A percentile compares a stretch with the other conserved stretches of the same genome.
Evolutionary conservation across 768 basidiomycete species (phyloP).

Genomic region (Inosperma sp.): DNA sequence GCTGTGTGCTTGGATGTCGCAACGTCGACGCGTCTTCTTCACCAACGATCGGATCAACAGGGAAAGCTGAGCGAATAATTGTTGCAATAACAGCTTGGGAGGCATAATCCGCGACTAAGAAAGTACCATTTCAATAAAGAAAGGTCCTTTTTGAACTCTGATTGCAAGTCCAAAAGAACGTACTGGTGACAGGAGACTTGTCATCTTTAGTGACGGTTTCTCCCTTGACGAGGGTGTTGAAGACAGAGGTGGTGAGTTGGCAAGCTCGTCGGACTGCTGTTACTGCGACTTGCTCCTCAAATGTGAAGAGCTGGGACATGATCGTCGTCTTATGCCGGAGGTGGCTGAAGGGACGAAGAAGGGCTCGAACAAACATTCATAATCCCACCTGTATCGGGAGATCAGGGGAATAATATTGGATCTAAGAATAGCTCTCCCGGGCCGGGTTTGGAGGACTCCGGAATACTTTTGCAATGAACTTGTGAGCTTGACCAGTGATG

Average conservation of each 20-base stretch:
- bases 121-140: background rate
- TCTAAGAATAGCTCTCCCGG: too few relatives aligned
- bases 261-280: conserved; percentile 87
- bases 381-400: too few relatives aligned
- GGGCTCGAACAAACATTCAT: background rate
- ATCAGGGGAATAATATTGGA: too few relatives aligned
- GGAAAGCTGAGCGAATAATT: conserved; percentile 74
- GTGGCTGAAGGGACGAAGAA: background rate
- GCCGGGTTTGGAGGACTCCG: too few relatives aligned
- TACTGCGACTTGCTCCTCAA: conserved; percentile 79
- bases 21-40: conserved; percentile 91
- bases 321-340: background rate
- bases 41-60: conserved; percentile 83
- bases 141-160: background rate
- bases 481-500: too few relatives aligned
- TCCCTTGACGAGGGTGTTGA: conserved; percentile 76
- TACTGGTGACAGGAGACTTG: conserved; percentile 88
- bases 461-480: too few relatives aligned
- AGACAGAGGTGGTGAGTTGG: conserved; percentile 76
- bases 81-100: conserved; percentile 89
- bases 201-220: conserved; percentile 90
- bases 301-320: conserved; percentile 53
- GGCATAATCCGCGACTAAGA: conserved; percentile 84
- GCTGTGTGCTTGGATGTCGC: conserved; percentile 30
- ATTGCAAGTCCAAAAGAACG: conserved; percentile 11